A percentile compares a stretch with the other conserved stretches of the same genome.
phyloP scores from a whole-genome alignment of 345 rosid genomes.

The Aethionema arabicum region DNA sequence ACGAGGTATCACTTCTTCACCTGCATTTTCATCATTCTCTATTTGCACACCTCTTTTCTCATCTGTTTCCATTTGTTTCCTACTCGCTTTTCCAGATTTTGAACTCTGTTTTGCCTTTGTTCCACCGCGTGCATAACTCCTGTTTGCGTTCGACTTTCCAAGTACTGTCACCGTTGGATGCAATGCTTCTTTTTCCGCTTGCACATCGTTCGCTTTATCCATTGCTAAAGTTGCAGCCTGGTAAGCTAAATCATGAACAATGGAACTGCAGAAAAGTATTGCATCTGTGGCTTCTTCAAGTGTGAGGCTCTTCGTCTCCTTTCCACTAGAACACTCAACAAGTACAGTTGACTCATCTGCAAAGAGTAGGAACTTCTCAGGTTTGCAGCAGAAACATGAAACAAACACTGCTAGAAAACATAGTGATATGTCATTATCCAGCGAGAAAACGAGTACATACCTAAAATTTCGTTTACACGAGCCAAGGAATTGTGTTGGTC shows the following conservation, averaged over 20 bases:
- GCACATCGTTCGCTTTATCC: slow-evolving; percentile 53
- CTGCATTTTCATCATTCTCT: slow-evolving; percentile 85
- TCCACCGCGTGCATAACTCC: slow-evolving; percentile 49
- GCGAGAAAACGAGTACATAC: slow-evolving; percentile 34
- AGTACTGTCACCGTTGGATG: slow-evolving; percentile 69
- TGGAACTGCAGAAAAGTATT: slow-evolving; percentile 91
- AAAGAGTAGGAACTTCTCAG: slow-evolving; percentile 22
- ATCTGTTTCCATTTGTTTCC: slow-evolving; percentile 56
- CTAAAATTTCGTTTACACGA: slow-evolving; percentile 48
- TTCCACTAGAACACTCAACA: slow-evolving; percentile 60
- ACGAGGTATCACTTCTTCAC: slow-evolving; percentile 47
- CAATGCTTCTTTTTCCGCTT: slow-evolving; percentile 57
- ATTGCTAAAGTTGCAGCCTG: slow-evolving; percentile 77
- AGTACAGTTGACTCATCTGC: slow-evolving; percentile 71
- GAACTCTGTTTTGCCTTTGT: slow-evolving; percentile 44
- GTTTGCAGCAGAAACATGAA: slow-evolving; percentile 8
- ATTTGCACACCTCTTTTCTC: slow-evolving; percentile 40
- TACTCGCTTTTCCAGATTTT: slow-evolving; percentile 56
- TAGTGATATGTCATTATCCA: slow-evolving; percentile 11
- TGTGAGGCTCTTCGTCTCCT: slow-evolving; percentile 77
- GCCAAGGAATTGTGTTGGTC: slow-evolving; percentile 44
- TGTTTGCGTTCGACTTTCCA: slow-evolving; percentile 58
- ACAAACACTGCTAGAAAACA: slow-evolving; percentile 3
- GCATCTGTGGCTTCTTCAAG: slow-evolving; percentile 95
- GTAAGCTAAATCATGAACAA: slow-evolving; percentile 87